Conservation (phyloP, 768 basidiomycete species). For the Psilocybe sp. region DNA sequence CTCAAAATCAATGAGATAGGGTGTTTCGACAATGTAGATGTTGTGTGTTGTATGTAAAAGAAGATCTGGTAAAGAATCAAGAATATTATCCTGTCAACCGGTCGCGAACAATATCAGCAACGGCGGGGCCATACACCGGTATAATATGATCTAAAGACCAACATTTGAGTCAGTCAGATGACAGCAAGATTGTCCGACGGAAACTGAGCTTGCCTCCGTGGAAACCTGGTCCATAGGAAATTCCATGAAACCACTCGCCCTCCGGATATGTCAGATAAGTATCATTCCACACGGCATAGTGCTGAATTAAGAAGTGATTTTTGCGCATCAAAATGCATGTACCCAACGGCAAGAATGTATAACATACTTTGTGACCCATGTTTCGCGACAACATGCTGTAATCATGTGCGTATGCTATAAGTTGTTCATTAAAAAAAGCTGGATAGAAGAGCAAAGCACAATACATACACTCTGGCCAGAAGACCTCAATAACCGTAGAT, state of each 20-base stretch:
- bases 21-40: too few relatives aligned
- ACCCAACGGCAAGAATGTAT: neutral
- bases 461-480: conserved; percentile 49
- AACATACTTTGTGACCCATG: conserved; percentile 35
- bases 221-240: conserved; percentile 9
- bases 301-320: neutral
- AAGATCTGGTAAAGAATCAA: too few relatives aligned
- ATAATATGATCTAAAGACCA: conserved; percentile 34
- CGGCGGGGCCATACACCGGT: conserved; percentile 56
- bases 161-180: neutral
- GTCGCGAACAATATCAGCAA: conserved; percentile 58
- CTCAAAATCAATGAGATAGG: too few relatives aligned
- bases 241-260: conserved; percentile 11
- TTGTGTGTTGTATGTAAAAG: neutral
- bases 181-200: neutral
- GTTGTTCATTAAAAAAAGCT: neutral
- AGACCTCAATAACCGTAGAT: conserved; percentile 69
- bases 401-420: conserved; percentile 29
- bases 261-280: conserved; percentile 12
- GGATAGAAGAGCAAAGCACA: neutral
- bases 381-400: conserved; percentile 40
- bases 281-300: conserved; percentile 22
- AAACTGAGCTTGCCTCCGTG: conserved; percentile 4
- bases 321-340: conserved; percentile 35
- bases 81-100: conserved; percentile 33